Conservation (phyloP, 208 protist species). For the Trypanosoma lewisi region DNA sequence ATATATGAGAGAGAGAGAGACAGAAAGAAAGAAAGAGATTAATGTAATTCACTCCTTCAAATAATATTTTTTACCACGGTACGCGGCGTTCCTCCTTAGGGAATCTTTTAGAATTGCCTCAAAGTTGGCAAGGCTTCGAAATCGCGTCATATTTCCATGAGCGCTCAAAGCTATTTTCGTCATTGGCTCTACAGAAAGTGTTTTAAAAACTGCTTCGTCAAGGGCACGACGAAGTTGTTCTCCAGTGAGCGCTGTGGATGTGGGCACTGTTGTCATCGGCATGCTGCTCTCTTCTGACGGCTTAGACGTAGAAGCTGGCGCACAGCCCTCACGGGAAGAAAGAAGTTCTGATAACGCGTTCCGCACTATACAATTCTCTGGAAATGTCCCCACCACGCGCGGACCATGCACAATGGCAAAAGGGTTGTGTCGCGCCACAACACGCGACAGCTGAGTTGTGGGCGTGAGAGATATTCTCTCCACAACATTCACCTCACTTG, state of each 20-base stretch:
- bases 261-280: not conserved
- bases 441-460: slow-evolving; percentile 8
- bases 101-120: slow-evolving; percentile 51
- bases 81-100: slow-evolving; percentile 56
- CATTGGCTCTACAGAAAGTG: slow-evolving; percentile 36
- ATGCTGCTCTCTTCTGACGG: not conserved
- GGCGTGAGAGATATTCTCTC: not conserved
- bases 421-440: slow-evolving; percentile 40
- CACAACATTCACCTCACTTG: slow-evolving; percentile 8
- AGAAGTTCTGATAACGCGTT: slow-evolving; percentile 24
- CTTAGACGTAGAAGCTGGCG: slow-evolving; percentile 14
- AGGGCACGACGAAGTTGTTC: slow-evolving; percentile 39
- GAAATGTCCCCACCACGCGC: slow-evolving; percentile 53
- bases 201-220: slow-evolving; percentile 42
- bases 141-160: slow-evolving; percentile 37
- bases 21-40: not conserved
- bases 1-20: no score
- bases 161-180: slow-evolving; percentile 35
- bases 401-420: slow-evolving; percentile 72
- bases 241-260: slow-evolving; percentile 16
- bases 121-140: slow-evolving; percentile 36
- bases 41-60: slow-evolving; percentile 35
- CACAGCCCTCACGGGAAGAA: slow-evolving; percentile 26
- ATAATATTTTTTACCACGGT: slow-evolving; percentile 56
- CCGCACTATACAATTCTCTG: slow-evolving; percentile 34